Conservation (phyloP, 129 eudicot species). For the Scalesia atractyloides region DNA sequence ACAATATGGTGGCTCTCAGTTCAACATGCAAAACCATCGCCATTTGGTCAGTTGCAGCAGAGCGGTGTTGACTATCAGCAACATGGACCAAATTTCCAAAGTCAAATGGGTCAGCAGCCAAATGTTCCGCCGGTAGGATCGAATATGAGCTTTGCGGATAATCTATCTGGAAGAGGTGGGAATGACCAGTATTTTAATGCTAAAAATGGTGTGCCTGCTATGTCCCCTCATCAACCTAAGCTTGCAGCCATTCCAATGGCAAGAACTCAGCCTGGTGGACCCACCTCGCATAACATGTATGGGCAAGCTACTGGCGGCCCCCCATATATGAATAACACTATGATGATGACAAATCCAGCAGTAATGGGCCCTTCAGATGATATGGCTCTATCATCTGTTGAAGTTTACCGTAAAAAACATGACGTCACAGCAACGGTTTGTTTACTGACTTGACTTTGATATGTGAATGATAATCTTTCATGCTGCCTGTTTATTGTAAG, state of each 20-base stretch:
- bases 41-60: conserved; percentile 48
- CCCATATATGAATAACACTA: conserved; percentile 48
- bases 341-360: conserved; percentile 53
- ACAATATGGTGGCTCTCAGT: conserved; percentile 51
- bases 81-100: conserved; percentile 60
- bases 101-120: conserved; percentile 68
- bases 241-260: conserved; percentile 76
- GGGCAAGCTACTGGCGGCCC: conserved; percentile 57
- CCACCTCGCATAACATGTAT: conserved; percentile 48
- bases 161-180: conserved; percentile 51
- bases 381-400: conserved; percentile 58
- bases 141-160: conserved; percentile 63
- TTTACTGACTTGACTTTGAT: conserved; percentile 15
- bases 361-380: conserved; percentile 58
- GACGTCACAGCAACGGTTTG: conserved; percentile 83
- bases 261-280: conserved; percentile 63
- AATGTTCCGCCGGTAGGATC: conserved; percentile 49
- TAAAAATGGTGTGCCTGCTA: conserved; percentile 44
- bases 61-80: conserved; percentile 51
- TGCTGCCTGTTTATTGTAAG: background rate
- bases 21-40: conserved; percentile 42
- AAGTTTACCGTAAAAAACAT: conserved; percentile 65
- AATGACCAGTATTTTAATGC: conserved; percentile 51
- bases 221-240: conserved; percentile 67
- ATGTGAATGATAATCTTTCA: conserved; percentile 7